Evolutionary conservation across 31 red algal genomes (phyloP).

Genomic region (Porphyra umbilicalis): DNA sequence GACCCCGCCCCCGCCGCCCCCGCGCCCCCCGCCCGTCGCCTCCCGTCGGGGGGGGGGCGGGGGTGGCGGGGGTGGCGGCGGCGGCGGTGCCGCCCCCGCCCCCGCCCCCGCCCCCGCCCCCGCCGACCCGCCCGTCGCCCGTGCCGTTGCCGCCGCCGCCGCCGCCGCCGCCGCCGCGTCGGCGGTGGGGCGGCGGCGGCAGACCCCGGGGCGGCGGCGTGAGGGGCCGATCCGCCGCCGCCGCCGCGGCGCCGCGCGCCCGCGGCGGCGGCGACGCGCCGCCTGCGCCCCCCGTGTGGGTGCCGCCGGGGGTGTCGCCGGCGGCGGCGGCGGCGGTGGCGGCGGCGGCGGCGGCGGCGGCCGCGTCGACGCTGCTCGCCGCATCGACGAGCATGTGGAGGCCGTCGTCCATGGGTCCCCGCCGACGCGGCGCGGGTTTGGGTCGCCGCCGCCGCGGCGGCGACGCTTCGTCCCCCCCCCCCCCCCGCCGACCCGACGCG

Average conservation of each 20-base stretch:
- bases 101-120: not conserved
- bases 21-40: not conserved
- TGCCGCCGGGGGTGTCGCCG: not conserved
- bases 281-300: too few species aligned
- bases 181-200: not conserved
- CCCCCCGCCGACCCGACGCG: too few species aligned
- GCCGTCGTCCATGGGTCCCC: not conserved
- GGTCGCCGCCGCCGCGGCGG: too few species aligned
- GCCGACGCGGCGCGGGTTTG: too few species aligned
- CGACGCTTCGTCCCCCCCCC: too few species aligned
- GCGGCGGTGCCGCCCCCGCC: not conserved
- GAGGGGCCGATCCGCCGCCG: too few species aligned
- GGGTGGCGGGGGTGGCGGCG: too few species aligned
- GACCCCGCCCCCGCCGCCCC: not conserved
- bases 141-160: not conserved
- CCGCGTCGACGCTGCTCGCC: not conserved
- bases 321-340: not conserved
- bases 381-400: not conserved
- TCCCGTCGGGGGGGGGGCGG: too few species aligned
- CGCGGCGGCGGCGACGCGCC: too few species aligned
- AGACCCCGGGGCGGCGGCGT: too few species aligned
- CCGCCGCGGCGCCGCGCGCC: too few species aligned
- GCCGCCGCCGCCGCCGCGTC: not conserved
- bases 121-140: too few species aligned
- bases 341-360: not conserved